phyloP scores from a whole-genome alignment of 768 basidiomycete genomes.

The Zangia roseola region DNA sequence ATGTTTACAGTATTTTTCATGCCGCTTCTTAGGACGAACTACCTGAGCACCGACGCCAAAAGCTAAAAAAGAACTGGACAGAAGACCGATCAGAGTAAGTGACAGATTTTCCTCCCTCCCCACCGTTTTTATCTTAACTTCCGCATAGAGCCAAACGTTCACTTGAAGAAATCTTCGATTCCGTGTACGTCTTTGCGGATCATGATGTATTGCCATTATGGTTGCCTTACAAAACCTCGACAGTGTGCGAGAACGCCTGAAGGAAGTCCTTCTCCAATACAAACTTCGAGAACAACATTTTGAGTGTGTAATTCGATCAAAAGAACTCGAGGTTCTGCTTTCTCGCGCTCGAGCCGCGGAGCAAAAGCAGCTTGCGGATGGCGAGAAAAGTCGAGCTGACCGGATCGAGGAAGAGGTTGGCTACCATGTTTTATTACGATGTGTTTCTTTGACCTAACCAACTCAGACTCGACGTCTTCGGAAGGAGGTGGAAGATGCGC shows the following conservation, averaged over 20 bases:
- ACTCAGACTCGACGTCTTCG: constrained; percentile 62
- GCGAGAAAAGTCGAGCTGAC: constrained; percentile 65
- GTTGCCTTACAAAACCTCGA: constrained; percentile 2
- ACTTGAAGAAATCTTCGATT: constrained; percentile 82
- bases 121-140: background rate
- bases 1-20: background rate
- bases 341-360: constrained; percentile 87
- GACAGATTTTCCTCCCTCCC: constrained; percentile 5
- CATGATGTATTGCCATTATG: background rate
- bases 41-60: constrained; percentile 61
- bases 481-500: constrained; percentile 78
- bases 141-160: constrained; percentile 62
- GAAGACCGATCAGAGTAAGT: constrained; percentile 73
- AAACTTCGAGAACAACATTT: constrained; percentile 90
- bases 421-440: constrained; percentile 5
- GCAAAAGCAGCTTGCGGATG: constrained; percentile 79
- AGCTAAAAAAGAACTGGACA: constrained; percentile 79
- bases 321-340: constrained; percentile 84
- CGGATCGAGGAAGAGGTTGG: constrained; percentile 75
- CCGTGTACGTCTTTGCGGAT: constrained; percentile 56
- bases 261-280: constrained; percentile 84
- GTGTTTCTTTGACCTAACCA: constrained; percentile 6
- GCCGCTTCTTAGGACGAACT: constrained; percentile 54
- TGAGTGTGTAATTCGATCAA: constrained; percentile 88
- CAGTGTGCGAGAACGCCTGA: constrained; percentile 83